Base-by-base conservation (phyloP, 306 rosid genomes). In the cucumber (Cucumis sativus) region DNA sequence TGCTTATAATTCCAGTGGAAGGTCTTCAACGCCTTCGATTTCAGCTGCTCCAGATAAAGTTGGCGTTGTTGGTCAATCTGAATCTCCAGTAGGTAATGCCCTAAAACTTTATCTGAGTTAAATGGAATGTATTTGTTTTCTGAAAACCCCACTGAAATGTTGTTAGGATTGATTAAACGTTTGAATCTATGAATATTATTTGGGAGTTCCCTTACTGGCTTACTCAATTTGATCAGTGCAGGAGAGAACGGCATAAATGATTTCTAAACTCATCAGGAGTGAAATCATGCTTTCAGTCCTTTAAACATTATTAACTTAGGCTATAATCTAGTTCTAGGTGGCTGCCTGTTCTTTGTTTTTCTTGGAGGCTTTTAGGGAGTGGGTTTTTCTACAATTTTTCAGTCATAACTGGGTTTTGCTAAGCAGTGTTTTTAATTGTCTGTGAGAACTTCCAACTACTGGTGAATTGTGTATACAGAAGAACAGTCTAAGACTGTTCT, bases 1-100 rank as follows among this genome's bases (percentile, higher is more conserved):
- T 58, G 74, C 78, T 76, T 94, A 84, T 72, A 91, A 78, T 77
- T 84, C 83, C 56, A 73, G 81, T 23, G 85, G 79, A 10, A 82
- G 63, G 73, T 56, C 78, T 6, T 74, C 80, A 0, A 14, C 66
- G 1, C 77, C 87, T 3, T 7, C 62, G 6, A 83, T 58, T 41
- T 58, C 14, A 6, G 68, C 78, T 16, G 78, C 65, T 58, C 68
- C 78, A 35, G 65, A 18, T 56, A 52, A 18, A 54, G 18, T 35
- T 9, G 60, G 16, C 3, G 40, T 25, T 40, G 20, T 75, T 56
- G 37, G 56, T 57, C 79, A 58, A 57, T 75, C 66, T n/a, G 68
- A 16, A 39, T 75, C 68, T 39, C 67, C 40, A 0, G 21, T 54
- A 75, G 78, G 78, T 75, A 57, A 35, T 1, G 37, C 15, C 40